These are phyloP conservation scores for Phialocephala subalpina DNA, from an alignment of 2,329 filamentous ascomycete genomes.

Conservation along the genomic window DNA sequence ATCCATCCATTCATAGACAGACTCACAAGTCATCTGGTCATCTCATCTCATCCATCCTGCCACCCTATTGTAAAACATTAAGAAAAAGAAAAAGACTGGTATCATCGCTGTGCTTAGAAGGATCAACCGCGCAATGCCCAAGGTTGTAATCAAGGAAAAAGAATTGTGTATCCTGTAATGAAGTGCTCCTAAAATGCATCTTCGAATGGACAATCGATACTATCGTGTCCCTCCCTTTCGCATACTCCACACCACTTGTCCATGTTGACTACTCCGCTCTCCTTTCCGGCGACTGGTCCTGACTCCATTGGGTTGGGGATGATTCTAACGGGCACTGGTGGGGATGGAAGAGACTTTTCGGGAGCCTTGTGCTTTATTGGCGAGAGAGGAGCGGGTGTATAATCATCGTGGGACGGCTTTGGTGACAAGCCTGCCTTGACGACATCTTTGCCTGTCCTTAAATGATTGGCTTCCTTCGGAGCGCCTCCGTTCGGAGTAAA, in stretches of 20 bases:
- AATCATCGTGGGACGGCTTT: conserved; percentile 49
- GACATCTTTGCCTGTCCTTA: conserved; percentile 48
- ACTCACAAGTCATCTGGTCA: conserved; percentile 4
- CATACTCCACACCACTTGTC: conserved; percentile 97
- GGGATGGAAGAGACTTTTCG: conserved; percentile 41
- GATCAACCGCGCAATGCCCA: conserved; percentile 32
- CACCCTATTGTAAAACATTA: background rate
- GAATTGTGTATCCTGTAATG: conserved; percentile 1
- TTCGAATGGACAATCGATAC: conserved; percentile 93
- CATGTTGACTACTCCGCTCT: conserved; percentile 79
- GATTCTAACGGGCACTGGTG: conserved; percentile 52
- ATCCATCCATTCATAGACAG: background rate
- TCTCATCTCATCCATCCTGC: conserved; percentile 6
- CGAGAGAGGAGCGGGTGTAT: conserved; percentile 63
- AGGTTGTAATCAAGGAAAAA: conserved; percentile 17
- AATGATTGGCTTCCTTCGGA: conserved; percentile 22
- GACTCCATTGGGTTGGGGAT: conserved; percentile 70
- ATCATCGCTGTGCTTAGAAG: conserved; percentile 39
- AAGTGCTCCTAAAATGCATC: conserved; percentile 66
- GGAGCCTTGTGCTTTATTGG: conserved; percentile 55
- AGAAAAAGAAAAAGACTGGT: conserved; percentile 27
- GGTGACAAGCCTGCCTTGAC: conserved; percentile 51
- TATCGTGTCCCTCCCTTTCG: conserved; percentile 95
- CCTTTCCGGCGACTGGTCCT: conserved; percentile 78
- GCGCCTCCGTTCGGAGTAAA: conserved; percentile 53